A percentile compares a stretch with the other conserved stretches of the same genome.
phyloP scores from a whole-genome alignment of 495 filamentous ascomycete species.

The Hypoxylon rickii region DNA sequence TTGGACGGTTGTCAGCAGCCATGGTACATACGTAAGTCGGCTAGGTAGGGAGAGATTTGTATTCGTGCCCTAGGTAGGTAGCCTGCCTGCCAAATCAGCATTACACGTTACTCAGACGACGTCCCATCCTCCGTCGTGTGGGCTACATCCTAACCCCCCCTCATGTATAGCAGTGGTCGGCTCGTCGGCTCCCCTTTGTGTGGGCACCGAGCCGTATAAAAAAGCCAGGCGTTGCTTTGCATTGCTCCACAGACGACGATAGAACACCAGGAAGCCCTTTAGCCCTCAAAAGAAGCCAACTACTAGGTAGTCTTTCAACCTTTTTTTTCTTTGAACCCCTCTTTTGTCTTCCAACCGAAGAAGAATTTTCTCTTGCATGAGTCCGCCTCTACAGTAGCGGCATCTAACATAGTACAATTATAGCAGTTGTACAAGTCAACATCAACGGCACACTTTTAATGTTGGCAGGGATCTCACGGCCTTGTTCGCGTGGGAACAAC shows the following conservation, averaged over 20 bases:
- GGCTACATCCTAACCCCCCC: conserved; percentile 22
- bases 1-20: conserved; percentile 16
- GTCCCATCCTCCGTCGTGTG: conserved; percentile 2
- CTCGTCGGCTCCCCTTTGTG: conserved; percentile 17
- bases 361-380: conserved; percentile 27
- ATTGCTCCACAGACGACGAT: conserved; percentile 22
- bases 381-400: conserved; percentile 29
- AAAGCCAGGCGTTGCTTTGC: conserved; percentile 17
- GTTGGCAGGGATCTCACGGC: conserved; percentile 15
- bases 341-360: conserved; percentile 20
- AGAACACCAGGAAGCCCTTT: conserved; percentile 13
- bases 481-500: conserved; percentile 27
- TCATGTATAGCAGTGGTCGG: conserved; percentile 11
- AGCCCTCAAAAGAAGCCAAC: conserved; percentile 2
- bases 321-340: conserved; percentile 21
- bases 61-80: background rate
- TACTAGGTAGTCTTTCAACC: conserved; percentile 1
- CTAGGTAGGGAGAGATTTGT: background rate
- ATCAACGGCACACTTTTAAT: conserved; percentile 3
- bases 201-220: conserved; percentile 9
- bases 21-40: conserved; percentile 12
- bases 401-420: conserved; percentile 7
- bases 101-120: conserved; percentile 4
- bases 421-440: conserved; percentile 19
- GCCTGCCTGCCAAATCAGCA: conserved; percentile 9